A percentile compares a stretch with the other conserved stretches of the same genome.
Conservation (phyloP, 352 stramenopile genomes). For the Phytophthora megakarya region DNA sequence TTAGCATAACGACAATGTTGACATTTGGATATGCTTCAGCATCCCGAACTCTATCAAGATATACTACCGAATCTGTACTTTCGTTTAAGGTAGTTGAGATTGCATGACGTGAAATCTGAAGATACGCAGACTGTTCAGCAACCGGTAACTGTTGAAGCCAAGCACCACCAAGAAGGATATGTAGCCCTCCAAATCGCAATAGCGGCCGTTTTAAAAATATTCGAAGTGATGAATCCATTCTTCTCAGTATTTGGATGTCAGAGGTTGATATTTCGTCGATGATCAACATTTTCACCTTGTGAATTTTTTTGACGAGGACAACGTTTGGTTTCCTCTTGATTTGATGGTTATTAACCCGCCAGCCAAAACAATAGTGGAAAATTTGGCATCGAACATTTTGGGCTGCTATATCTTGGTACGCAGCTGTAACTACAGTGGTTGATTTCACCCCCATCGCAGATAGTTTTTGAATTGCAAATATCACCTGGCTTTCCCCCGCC, state of each 20-base stretch:
- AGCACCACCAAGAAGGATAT: slow-evolving; percentile 10
- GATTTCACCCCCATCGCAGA: neutral
- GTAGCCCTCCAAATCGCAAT: neutral
- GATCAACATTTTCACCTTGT: too few species aligned
- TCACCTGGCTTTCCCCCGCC: neutral
- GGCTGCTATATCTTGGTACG: slow-evolving; percentile 3
- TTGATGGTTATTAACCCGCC: neutral
- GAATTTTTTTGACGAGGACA: neutral
- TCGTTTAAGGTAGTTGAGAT: neutral
- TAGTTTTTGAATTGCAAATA: neutral
- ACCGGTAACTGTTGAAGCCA: slow-evolving; percentile 13
- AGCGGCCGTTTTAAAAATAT: too few species aligned
- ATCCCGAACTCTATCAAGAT: slow-evolving; percentile 1
- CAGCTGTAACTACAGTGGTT: neutral
- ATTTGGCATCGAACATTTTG: slow-evolving; percentile 1
- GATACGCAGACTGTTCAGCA: neutral
- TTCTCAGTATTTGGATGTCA: too few species aligned
- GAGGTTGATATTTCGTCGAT: too few species aligned
- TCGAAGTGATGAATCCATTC: too few species aligned
- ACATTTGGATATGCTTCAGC: neutral
- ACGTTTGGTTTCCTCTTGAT: neutral
- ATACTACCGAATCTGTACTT: neutral
- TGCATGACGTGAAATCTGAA: neutral
- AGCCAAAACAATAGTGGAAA: slow-evolving; percentile 11
- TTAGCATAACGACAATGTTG: slow-evolving; percentile 4